A percentile compares a stretch with the other conserved stretches of the same genome.
Conservation (phyloP, 345 rosid genomes). For the Eucalyptus caleyi region DNA sequence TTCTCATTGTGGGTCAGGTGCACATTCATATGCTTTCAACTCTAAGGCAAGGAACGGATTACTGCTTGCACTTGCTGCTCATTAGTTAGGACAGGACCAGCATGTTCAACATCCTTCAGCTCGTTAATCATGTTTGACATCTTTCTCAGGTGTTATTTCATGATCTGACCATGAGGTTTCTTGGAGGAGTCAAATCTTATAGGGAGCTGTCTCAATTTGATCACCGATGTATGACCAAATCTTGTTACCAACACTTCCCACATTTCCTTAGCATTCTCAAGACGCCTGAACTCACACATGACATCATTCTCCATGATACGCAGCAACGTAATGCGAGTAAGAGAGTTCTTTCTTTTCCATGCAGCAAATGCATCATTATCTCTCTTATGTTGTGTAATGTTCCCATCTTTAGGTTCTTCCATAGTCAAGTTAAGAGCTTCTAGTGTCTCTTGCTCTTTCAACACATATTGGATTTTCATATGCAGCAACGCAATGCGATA, state of each 20-base stretch:
- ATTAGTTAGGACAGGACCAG: fast-evolving
- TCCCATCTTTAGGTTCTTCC: fast-evolving
- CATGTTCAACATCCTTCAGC: fast-evolving
- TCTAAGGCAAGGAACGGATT: fast-evolving
- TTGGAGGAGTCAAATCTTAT: too few relatives aligned
- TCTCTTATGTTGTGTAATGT: fast-evolving
- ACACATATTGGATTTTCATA: too few relatives aligned
- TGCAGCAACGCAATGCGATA: too few relatives aligned
- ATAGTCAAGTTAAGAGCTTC: fast-evolving
- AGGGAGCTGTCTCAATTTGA: fast-evolving
- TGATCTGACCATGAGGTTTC: fast-evolving
- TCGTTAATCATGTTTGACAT: fast-evolving
- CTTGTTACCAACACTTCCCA: fast-evolving
- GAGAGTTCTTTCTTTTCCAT: fast-evolving
- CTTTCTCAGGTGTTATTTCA: fast-evolving
- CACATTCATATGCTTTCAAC: fast-evolving
- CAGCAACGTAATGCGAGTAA: fast-evolving
- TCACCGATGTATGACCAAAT: fast-evolving
- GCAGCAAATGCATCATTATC: fast-evolving
- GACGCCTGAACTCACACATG: fast-evolving
- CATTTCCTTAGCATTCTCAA: too few relatives aligned
- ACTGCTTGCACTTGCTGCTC: too few relatives aligned
- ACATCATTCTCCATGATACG: too few relatives aligned
- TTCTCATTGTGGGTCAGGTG: too few relatives aligned
- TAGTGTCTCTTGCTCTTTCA: fast-evolving